Percentiles rank a stretch among this genome's conserved stretches.
These are phyloP conservation scores for Mucor mucedo DNA, from an alignment of 371 early-diverging fungal genomes.

Conservation along the genomic window DNA sequence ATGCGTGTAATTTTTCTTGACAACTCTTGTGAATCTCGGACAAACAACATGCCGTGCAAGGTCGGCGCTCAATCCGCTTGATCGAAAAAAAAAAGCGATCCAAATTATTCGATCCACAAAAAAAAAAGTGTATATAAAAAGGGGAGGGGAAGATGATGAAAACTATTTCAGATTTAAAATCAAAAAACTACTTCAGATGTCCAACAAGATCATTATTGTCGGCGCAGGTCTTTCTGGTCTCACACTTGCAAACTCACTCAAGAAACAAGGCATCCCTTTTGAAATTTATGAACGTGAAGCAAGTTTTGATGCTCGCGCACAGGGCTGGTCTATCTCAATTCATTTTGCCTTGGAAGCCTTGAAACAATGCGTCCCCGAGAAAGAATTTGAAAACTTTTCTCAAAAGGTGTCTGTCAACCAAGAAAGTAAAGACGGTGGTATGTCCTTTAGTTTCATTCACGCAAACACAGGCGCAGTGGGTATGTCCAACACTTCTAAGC, in stretches of 20 bases:
- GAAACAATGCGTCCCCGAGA: constrained; percentile 9
- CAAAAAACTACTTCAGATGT: neutral
- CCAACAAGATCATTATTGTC: constrained; percentile 33
- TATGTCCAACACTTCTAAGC: neutral
- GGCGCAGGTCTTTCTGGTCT: constrained; percentile 48
- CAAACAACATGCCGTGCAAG: no score
- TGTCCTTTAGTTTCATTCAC: constrained; percentile 8
- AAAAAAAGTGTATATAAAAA: no score
- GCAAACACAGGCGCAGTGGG: constrained; percentile 4
- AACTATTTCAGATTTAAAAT: neutral
- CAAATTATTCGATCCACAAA: no score
- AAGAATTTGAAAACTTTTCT: constrained; percentile 12
- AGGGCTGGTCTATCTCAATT: constrained; percentile 35
- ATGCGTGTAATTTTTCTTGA: neutral
- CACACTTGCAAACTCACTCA: constrained; percentile 31
- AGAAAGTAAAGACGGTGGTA: neutral
- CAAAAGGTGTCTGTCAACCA: constrained; percentile 14
- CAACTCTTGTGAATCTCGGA: no score
- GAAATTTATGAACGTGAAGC: constrained; percentile 41
- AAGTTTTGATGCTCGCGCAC: constrained; percentile 16
- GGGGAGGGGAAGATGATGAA: no score
- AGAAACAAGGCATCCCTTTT: constrained; percentile 29
- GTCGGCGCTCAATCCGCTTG: no score
- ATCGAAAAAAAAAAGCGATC: no score
- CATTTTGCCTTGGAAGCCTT: constrained; percentile 24